Evolutionary conservation across 208 protist genomes (phyloP).

Genomic region (Crithidia sp.): DNA sequence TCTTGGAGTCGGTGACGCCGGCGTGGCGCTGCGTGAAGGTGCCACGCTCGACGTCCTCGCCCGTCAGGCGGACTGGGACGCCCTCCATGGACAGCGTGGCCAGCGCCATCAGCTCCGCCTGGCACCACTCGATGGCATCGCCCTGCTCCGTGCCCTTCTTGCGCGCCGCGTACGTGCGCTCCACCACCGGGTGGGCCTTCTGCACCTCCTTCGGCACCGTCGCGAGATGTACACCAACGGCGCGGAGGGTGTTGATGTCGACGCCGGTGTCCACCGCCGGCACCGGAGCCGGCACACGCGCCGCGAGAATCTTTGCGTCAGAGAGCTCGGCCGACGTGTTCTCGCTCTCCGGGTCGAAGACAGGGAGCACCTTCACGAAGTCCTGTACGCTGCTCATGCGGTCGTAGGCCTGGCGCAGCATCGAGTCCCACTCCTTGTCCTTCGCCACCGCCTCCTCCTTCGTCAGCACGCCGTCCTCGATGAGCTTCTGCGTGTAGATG

Average conservation of each 20-base stretch:
- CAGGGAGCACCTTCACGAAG: constrained; percentile 79
- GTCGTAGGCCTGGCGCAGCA: constrained; percentile 86
- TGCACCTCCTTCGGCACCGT: constrained; percentile 87
- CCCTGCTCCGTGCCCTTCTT: constrained; percentile 88
- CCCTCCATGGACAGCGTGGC: constrained; percentile 94
- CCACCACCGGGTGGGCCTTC: constrained; percentile 89
- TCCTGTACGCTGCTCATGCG: constrained; percentile 79
- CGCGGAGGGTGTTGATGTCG: constrained; percentile 57
- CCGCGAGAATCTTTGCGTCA: constrained; percentile 42
- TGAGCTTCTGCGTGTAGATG: constrained; percentile 88
- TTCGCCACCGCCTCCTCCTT: constrained; percentile 61
- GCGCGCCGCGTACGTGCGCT: constrained; percentile 89
- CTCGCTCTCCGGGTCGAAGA: constrained; percentile 80
- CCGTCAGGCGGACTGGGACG: constrained; percentile 92
- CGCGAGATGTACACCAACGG: constrained; percentile 82
- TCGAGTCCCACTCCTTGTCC: constrained; percentile 70
- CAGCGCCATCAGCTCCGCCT: constrained; percentile 95
- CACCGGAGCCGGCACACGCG: constrained; percentile 36
- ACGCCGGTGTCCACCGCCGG: constrained; percentile 75
- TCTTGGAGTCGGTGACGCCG: constrained; percentile 95
- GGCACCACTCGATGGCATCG: constrained; percentile 94
- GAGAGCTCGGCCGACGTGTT: constrained; percentile 64
- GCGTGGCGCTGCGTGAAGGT: constrained; percentile 99
- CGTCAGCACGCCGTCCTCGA: constrained; percentile 82
- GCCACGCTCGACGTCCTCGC: constrained; percentile 98